Base-by-base conservation (phyloP, 116 monocot species). In the Cymodocea nodosa region DNA sequence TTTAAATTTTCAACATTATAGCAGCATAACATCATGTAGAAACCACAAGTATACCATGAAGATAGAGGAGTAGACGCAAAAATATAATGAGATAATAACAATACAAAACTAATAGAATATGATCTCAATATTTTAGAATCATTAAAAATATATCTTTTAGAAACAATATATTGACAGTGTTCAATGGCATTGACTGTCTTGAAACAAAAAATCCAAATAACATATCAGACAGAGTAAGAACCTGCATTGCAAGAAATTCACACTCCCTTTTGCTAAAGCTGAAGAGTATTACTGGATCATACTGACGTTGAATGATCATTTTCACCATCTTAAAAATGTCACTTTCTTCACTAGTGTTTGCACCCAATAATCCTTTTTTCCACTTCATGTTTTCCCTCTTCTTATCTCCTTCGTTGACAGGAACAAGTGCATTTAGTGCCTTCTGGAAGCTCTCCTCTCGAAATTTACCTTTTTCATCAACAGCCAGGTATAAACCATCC, bases 261-360 rank as follows among this genome's bases (percentile, higher is more conserved):
- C 95, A 95, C 23, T 95, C 95, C 72, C 87, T 72, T 74, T 95
- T 95, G 77, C 95, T 95, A 78, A 95, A 95, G 74, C 87, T 85
- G 67, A 95, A 95, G 30, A 95, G 79, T 78, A 95, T 95, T 17
- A 90, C 85, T 11, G 90, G 95, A 67, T 90, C 95, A 73, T 87
- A 90, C 56, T 95, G 90, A 24, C 87, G 75, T 59, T 83, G 84
- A 61, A 95, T 87, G 75, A 95, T 85, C 95, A 95, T 95, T 64
- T 90, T 95, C 69, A 95, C 87, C 90, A 95, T 68, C 76, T 90
- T 95, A 74, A 95, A 90, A 67, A 95, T 95, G 63, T 95, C 95
- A 67, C 87, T 95, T 49, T 90, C 81, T 61, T 90, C 95, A 56
- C 78, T 79, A 62, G 76, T 25, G 67, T 68, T 87, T 12, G 83